phyloP scores from a whole-genome alignment of 2,329 filamentous ascomycete genomes.

The Juglanconis sp. region DNA sequence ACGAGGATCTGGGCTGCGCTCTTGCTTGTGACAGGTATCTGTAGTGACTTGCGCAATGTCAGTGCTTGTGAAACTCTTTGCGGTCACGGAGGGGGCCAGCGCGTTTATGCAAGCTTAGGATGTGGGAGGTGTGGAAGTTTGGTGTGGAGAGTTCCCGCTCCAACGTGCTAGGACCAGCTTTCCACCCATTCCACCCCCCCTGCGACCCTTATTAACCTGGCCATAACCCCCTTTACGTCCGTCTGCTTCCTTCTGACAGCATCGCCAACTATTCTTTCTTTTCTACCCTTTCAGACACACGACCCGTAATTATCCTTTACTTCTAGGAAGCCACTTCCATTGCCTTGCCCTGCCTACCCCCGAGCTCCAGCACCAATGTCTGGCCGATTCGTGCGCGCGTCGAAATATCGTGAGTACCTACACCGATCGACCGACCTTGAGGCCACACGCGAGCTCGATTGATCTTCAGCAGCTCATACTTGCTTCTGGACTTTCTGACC shows the following conservation, averaged over 20 bases:
- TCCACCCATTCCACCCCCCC: no score
- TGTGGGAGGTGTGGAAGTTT: no score
- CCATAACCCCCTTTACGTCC: background rate
- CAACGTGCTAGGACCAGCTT: no score
- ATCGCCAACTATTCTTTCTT: background rate
- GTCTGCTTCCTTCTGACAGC: background rate
- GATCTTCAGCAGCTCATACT: constrained; percentile 1
- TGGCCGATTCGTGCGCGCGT: constrained; percentile 65
- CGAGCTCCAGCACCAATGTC: constrained; percentile 42
- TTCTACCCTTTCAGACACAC: background rate
- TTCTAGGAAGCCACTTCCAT: background rate
- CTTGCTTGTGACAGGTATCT: background rate
- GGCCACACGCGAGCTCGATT: constrained; percentile 16
- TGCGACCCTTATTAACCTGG: no score
- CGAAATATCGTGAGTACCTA: constrained; percentile 60
- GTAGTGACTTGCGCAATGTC: background rate
- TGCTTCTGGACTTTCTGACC: constrained; percentile 15
- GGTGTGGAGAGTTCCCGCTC: no score
- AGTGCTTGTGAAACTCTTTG: no score
- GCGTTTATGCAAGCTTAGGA: no score
- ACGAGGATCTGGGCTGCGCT: background rate
- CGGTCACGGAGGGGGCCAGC: no score
- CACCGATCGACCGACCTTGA: constrained; percentile 19
- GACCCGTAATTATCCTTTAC: background rate
- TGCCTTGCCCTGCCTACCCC: background rate